phyloP scores from a whole-genome alignment of 2,329 filamentous ascomycete genomes.

The Annulohypoxylon truncatum region DNA sequence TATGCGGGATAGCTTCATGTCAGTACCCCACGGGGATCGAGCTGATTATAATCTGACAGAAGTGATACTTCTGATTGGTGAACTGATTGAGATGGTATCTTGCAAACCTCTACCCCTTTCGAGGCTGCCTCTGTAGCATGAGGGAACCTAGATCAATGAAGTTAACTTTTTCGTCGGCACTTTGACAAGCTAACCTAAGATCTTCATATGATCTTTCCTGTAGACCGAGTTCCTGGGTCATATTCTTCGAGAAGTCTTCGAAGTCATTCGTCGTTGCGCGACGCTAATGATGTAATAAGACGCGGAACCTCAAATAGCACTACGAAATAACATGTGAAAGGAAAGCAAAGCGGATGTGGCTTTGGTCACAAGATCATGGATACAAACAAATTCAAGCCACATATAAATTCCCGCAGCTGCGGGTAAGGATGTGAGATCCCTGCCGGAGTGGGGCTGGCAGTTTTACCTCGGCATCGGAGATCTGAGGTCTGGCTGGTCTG shows the following conservation, averaged over 20 bases:
- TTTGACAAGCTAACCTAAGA: neutral
- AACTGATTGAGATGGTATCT: neutral
- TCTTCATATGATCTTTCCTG: slow-evolving; percentile 5
- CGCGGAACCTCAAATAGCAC: neutral
- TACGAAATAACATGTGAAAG: slow-evolving; percentile 36
- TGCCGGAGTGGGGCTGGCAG: slow-evolving; percentile 18
- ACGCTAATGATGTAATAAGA: slow-evolving; percentile 30
- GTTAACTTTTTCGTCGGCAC: neutral
- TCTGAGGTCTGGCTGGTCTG: slow-evolving; percentile 27
- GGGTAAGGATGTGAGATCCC: slow-evolving; percentile 3
- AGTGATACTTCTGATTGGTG: neutral
- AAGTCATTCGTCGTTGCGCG: slow-evolving; percentile 3
- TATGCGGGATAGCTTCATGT: neutral
- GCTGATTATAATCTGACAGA: neutral
- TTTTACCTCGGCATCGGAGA: slow-evolving; percentile 47
- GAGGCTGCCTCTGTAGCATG: too few relatives aligned
- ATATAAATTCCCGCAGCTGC: slow-evolving; percentile 20
- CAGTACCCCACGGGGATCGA: neutral
- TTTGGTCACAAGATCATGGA: slow-evolving; percentile 24
- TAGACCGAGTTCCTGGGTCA: slow-evolving; percentile 6
- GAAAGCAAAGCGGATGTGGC: slow-evolving; percentile 20
- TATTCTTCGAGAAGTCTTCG: slow-evolving; percentile 24
- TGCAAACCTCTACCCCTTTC: neutral
- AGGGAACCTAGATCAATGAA: too few relatives aligned
- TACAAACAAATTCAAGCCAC: neutral